Conservation (phyloP, 805 yeast species). For the Candida odintsovae region DNA sequence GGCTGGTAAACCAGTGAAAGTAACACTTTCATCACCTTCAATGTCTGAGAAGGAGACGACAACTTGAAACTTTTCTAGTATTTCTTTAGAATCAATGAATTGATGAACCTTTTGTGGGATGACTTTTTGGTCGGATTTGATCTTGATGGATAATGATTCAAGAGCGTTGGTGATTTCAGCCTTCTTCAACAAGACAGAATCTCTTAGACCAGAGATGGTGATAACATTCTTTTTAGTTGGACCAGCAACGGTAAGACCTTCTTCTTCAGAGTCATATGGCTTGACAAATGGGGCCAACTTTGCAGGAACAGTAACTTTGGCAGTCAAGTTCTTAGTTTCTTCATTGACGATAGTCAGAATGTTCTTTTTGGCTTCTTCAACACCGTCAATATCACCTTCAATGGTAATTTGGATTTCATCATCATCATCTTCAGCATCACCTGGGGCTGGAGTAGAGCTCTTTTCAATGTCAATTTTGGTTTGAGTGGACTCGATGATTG, state of each 20-base stretch:
- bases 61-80: slow-evolving; percentile 51
- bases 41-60: slow-evolving; percentile 47
- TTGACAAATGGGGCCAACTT: slow-evolving; percentile 28
- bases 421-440: slow-evolving; percentile 53
- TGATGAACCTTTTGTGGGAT: slow-evolving; percentile 69
- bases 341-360: slow-evolving; percentile 72
- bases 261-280: slow-evolving; percentile 26
- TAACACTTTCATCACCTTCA: slow-evolving; percentile 41
- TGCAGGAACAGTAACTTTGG: slow-evolving; percentile 39
- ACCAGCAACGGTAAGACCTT: slow-evolving; percentile 22
- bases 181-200: slow-evolving; percentile 51
- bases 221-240: slow-evolving; percentile 39
- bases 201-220: slow-evolving; percentile 66
- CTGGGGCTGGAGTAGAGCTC: slow-evolving; percentile 30
- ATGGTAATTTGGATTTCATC: slow-evolving; percentile 56
- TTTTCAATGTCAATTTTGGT: slow-evolving; percentile 67
- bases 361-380: slow-evolving; percentile 61
- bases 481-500: slow-evolving; percentile 63
- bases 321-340: slow-evolving; percentile 54
- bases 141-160: slow-evolving; percentile 36
- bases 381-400: slow-evolving; percentile 83
- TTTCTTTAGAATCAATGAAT: slow-evolving; percentile 52
- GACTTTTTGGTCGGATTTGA: slow-evolving; percentile 48
- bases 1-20: slow-evolving; percentile 58
- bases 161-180: slow-evolving; percentile 41